phyloP scores from a whole-genome alignment of 2,329 filamentous ascomycete genomes.

The Trichothecium sympodiale region DNA sequence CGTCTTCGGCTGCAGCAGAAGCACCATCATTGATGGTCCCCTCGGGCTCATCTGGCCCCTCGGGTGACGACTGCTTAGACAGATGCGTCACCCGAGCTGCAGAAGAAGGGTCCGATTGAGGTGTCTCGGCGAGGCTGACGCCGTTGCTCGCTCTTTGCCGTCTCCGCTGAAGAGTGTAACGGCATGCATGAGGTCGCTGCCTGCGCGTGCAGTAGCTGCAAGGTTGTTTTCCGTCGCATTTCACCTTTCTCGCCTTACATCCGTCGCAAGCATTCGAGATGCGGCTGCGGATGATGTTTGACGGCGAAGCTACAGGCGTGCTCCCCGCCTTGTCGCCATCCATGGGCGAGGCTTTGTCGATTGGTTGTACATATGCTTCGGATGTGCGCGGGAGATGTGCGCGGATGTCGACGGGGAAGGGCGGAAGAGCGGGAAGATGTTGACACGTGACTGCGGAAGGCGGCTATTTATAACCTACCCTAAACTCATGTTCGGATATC shows the following conservation, averaged over 20 bases:
- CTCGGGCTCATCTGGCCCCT: conserved; percentile 3
- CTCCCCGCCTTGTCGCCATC: not conserved
- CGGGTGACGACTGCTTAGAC: not conserved
- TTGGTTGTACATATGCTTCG: not conserved
- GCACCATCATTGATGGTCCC: not conserved
- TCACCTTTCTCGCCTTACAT: conserved; percentile 44
- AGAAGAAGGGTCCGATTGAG: not conserved
- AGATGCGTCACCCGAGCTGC: not conserved
- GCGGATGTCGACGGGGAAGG: no score
- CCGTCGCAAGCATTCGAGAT: conserved; percentile 43
- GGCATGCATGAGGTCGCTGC: conserved; percentile 30
- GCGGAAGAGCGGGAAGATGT: no score
- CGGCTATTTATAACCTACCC: no score
- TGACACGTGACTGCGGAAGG: no score
- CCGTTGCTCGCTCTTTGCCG: conserved; percentile 12
- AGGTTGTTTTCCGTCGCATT: conserved; percentile 42
- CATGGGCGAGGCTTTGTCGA: not conserved
- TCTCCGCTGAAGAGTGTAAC: conserved; percentile 33
- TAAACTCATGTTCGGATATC: no score
- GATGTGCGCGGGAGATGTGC: no score
- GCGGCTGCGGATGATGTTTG: conserved; percentile 24
- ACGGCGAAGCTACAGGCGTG: no score
- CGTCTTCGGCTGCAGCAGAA: conserved; percentile 26
- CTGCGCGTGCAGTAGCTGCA: conserved; percentile 38
- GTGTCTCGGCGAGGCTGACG: no score